phyloP scores from a whole-genome alignment of 768 basidiomycete genomes.

The Rhizopogon roseolus region DNA sequence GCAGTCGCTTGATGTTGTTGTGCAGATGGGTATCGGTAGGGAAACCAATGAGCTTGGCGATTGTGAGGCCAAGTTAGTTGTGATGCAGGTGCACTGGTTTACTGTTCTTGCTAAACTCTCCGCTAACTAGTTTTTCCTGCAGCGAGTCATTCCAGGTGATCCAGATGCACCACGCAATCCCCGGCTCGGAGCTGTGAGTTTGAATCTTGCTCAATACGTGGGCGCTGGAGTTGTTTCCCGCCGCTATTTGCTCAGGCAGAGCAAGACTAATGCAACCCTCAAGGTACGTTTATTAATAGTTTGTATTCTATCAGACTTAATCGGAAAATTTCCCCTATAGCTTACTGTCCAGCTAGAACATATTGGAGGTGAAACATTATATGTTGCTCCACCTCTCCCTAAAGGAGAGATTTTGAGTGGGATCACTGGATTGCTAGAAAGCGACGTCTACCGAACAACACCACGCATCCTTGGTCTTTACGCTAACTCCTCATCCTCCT shows the following conservation, averaged over 20 bases:
- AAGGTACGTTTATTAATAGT: constrained; percentile 38
- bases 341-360: constrained; percentile 56
- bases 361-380: constrained; percentile 49
- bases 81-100: constrained; percentile 42
- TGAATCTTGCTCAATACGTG: constrained; percentile 76
- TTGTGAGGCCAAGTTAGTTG: constrained; percentile 58
- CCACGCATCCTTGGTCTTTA: constrained; percentile 49
- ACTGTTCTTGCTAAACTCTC: neutral
- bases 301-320: neutral
- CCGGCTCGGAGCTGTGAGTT: constrained; percentile 57
- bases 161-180: constrained; percentile 52
- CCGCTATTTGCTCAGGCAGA: constrained; percentile 63
- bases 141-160: constrained; percentile 57
- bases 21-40: constrained; percentile 59
- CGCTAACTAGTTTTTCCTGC: constrained; percentile 9
- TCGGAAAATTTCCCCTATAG: constrained; percentile 22
- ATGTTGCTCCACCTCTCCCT: constrained; percentile 61
- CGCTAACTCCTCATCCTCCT: constrained; percentile 26
- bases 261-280: constrained; percentile 76
- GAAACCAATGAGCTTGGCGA: constrained; percentile 43
- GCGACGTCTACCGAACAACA: constrained; percentile 48
- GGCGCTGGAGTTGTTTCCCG: constrained; percentile 53
- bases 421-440: constrained; percentile 56
- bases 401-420: constrained; percentile 71
- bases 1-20: constrained; percentile 47